These are phyloP conservation scores for Paracorniculantispora psalliotae DNA, from an alignment of 2,329 filamentous ascomycete species.

Conservation along the genomic window DNA sequence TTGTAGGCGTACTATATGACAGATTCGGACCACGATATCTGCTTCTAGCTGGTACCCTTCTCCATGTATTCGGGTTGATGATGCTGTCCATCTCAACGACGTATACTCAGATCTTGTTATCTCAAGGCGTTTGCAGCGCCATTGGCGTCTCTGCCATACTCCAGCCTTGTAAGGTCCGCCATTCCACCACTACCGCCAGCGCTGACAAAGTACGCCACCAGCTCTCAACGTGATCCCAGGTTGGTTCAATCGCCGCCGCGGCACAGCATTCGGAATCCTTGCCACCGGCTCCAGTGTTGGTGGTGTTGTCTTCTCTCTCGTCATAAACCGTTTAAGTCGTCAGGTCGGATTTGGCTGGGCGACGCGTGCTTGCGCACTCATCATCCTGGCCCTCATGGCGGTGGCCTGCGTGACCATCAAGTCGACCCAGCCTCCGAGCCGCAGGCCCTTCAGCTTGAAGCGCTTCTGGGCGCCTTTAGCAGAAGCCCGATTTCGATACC, in stretches of 20 bases:
- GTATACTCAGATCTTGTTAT: conserved; percentile 31
- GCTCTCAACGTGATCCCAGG: conserved; percentile 20
- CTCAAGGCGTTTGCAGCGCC: conserved; percentile 27
- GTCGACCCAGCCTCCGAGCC: background rate
- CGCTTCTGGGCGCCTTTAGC: conserved; percentile 25
- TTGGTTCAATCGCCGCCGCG: conserved; percentile 23
- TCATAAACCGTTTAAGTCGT: conserved; percentile 24
- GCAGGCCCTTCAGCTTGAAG: conserved; percentile 20
- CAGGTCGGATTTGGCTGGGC: conserved; percentile 26
- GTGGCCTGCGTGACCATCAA: background rate
- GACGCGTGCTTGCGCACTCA: conserved; percentile 26
- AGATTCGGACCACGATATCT: conserved; percentile 53
- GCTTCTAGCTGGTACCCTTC: conserved; percentile 41
- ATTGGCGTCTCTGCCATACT: conserved; percentile 25
- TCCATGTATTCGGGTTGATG: conserved; percentile 55
- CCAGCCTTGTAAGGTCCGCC: background rate
- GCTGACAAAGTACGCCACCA: background rate
- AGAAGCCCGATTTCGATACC: conserved; percentile 21
- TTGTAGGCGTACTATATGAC: conserved; percentile 56
- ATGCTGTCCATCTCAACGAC: conserved; percentile 44
- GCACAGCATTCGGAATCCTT: conserved; percentile 22
- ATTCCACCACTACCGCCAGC: background rate
- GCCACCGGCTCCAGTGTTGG: conserved; percentile 25
- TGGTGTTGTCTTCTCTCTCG: conserved; percentile 30
- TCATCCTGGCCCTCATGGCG: conserved; percentile 23